A percentile compares a stretch with the other conserved stretches of the same genome.
Evolutionary conservation across 495 filamentous ascomycete genomes (phyloP).

Genomic region (Sporormia fimetaria): DNA sequence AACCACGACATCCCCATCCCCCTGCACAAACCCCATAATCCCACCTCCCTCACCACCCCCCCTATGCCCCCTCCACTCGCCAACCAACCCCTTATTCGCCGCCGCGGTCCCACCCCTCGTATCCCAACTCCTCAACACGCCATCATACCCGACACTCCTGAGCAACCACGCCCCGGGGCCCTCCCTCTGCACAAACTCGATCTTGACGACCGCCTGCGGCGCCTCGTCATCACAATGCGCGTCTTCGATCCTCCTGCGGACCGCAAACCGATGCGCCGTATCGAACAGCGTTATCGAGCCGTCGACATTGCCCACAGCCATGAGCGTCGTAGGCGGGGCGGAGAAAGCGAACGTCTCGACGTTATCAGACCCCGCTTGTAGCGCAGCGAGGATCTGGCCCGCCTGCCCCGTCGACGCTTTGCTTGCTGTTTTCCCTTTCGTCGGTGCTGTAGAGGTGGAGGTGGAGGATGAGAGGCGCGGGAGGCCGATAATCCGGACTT

Average conservation of each 20-base stretch:
- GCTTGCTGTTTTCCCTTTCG: constrained; percentile 36
- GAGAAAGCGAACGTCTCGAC: constrained; percentile 84
- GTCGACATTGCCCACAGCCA: constrained; percentile 85
- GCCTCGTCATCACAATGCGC: constrained; percentile 60
- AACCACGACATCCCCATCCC: constrained; percentile 55
- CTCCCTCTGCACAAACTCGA: constrained; percentile 58
- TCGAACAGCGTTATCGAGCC: constrained; percentile 85
- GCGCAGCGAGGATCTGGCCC: constrained; percentile 64
- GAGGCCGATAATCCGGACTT: constrained; percentile 71
- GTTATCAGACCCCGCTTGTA: constrained; percentile 62
- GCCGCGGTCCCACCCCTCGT: constrained; percentile 29
- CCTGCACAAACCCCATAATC: constrained; percentile 79
- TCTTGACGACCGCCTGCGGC: constrained; percentile 61
- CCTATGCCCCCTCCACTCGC: constrained; percentile 75
- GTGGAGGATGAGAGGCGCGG: constrained; percentile 48
- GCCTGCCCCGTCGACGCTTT: constrained; percentile 46
- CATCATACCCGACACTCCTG: constrained; percentile 26
- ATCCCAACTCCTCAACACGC: constrained; percentile 28
- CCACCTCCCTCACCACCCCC: constrained; percentile 74
- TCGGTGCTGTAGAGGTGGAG: constrained; percentile 30
- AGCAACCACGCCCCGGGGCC: constrained; percentile 19
- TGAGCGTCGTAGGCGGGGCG: constrained; percentile 56
- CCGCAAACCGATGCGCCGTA: constrained; percentile 66
- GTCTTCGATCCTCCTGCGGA: constrained; percentile 63
- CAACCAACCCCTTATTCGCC: constrained; percentile 49